Evolutionary conservation across 352 stramenopile genomes (phyloP).

Genomic region (Elongisporangium undulatum): DNA sequence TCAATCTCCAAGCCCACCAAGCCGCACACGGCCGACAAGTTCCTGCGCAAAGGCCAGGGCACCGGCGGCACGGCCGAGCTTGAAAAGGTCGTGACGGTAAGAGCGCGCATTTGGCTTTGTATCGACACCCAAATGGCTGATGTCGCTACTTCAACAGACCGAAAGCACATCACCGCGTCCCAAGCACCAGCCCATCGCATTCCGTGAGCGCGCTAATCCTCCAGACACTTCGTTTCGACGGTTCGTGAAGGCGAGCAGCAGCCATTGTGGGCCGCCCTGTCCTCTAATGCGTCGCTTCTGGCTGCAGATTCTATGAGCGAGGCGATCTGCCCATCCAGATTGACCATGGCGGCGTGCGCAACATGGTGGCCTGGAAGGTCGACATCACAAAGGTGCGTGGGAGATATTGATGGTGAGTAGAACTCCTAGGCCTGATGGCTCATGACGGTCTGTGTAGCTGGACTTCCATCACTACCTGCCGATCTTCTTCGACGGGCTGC

Average conservation of each 20-base stretch:
- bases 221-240: constrained; percentile 84
- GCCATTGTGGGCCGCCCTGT: neutral
- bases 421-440: neutral
- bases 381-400: constrained; percentile 88
- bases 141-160: constrained; percentile 19
- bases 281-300: neutral
- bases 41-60: constrained; percentile 90
- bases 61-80: constrained; percentile 79
- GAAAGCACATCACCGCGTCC: constrained; percentile 37
- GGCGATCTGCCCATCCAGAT: constrained; percentile 97
- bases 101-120: neutral
- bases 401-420: neutral
- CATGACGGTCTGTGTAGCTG: constrained; percentile 45
- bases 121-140: neutral
- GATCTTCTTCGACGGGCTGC: constrained; percentile 97
- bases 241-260: constrained; percentile 10
- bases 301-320: constrained; percentile 85
- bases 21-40: constrained; percentile 81
- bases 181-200: constrained; percentile 73
- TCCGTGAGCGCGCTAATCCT: constrained; percentile 92
- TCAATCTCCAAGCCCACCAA: constrained; percentile 88
- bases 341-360: constrained; percentile 94
- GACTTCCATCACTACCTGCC: constrained; percentile 99
- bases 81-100: constrained; percentile 41
- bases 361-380: constrained; percentile 97